Conservation (phyloP, 176 grass and related monocot genomes). For the Urochloa ruziziensis region DNA sequence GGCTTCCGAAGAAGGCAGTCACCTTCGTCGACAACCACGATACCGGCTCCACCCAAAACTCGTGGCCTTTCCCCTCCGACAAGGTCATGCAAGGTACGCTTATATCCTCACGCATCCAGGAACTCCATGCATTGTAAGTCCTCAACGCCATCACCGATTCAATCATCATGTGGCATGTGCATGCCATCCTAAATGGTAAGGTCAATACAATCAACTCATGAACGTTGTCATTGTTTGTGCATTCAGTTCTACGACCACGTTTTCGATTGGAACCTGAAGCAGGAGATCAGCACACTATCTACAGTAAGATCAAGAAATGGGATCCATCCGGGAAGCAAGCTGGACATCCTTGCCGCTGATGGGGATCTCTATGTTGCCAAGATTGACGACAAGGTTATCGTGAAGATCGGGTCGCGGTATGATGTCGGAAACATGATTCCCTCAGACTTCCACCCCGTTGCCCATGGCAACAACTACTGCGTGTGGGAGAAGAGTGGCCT, state of each 20-base stretch:
- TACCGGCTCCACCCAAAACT: constrained; percentile 68
- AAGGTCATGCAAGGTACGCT: constrained; percentile 87
- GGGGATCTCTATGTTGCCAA: constrained; percentile 56
- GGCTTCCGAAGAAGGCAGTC: constrained; percentile 75
- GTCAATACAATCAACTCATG: background rate
- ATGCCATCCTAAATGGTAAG: too few relatives aligned
- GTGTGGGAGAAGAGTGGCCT: constrained; percentile 68
- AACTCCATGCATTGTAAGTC: constrained; percentile 69
- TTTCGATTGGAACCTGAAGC: constrained; percentile 77
- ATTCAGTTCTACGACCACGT: constrained; percentile 81
- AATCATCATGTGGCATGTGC: too few relatives aligned
- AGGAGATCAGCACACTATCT: constrained; percentile 46
- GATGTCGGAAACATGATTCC: constrained; percentile 66
- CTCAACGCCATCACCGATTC: background rate
- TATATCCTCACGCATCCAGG: constrained; percentile 89
- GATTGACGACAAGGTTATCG: constrained; percentile 66
- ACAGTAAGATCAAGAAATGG: constrained; percentile 48
- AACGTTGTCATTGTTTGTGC: background rate
- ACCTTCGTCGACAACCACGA: constrained; percentile 95
- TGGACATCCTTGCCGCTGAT: constrained; percentile 58
- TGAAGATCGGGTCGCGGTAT: constrained; percentile 58
- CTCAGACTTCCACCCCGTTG: constrained; percentile 48
- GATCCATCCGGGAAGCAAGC: constrained; percentile 52
- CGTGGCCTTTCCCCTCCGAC: constrained; percentile 61
- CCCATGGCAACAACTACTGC: constrained; percentile 71